These are phyloP conservation scores for Trypethelium eluteriae DNA, from an alignment of 495 filamentous ascomycete species.

Conservation along the genomic window DNA sequence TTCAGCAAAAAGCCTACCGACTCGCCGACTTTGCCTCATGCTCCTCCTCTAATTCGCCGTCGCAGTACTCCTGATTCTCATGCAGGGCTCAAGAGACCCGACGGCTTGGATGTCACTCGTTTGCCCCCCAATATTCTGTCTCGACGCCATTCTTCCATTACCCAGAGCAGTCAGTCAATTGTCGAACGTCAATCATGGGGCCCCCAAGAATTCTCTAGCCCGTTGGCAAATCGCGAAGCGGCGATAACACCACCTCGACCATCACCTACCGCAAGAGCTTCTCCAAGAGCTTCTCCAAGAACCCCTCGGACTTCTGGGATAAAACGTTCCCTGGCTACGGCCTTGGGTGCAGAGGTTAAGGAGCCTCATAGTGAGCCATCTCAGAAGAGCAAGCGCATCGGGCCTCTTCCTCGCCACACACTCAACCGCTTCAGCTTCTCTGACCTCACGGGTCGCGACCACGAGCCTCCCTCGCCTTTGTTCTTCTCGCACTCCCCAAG, in stretches of 20 bases:
- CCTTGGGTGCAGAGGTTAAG: conserved; percentile 4
- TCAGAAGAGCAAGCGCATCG: conserved; percentile 26
- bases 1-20: conserved; percentile 14
- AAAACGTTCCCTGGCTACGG: not conserved
- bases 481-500: conserved; percentile 51
- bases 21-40: not conserved
- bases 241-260: not conserved
- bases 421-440: conserved; percentile 26
- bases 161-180: not conserved
- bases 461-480: conserved; percentile 43
- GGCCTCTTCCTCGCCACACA: conserved; percentile 16
- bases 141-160: not conserved
- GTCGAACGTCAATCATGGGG: not conserved
- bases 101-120: not conserved
- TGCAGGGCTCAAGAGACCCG: not conserved
- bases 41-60: conserved; percentile 9
- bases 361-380: conserved; percentile 21
- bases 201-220: not conserved
- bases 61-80: conserved; percentile 24
- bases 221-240: not conserved
- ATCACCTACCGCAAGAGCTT: not conserved
- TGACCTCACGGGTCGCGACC: conserved; percentile 3
- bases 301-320: not conserved
- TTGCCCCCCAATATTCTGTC: not conserved
- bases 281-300: not conserved